phyloP scores from a whole-genome alignment of 2,329 filamentous ascomycete species.

The Stagonosporopsis vannaccii region DNA sequence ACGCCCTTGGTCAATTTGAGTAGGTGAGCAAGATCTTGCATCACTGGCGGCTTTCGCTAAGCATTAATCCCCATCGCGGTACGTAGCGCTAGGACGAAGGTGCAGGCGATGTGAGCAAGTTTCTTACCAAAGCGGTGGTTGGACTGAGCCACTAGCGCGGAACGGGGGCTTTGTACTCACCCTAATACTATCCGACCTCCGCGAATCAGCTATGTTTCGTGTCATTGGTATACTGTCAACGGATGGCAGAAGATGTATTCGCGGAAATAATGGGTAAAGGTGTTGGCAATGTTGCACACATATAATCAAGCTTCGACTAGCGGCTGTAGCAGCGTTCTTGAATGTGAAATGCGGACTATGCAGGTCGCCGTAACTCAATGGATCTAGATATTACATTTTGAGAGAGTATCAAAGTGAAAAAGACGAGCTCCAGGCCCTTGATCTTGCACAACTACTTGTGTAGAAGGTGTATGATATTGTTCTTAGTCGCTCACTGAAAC shows the following conservation, averaged over 20 bases:
- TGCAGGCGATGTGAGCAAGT: slow-evolving; percentile 42
- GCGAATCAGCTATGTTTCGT: neutral
- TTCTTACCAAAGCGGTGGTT: slow-evolving; percentile 35
- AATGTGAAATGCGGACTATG: neutral
- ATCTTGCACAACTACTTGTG: neutral
- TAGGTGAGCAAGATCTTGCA: slow-evolving; percentile 32
- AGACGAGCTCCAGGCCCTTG: slow-evolving; percentile 5
- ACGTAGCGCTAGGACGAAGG: slow-evolving; percentile 16
- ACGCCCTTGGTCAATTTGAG: slow-evolving; percentile 25
- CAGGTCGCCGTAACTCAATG: neutral
- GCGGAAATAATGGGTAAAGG: slow-evolving; percentile 2
- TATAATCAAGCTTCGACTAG: slow-evolving; percentile 31
- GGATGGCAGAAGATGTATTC: slow-evolving; percentile 1
- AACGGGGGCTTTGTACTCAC: slow-evolving; percentile 25
- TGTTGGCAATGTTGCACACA: neutral
- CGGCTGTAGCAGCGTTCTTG: slow-evolving; percentile 25
- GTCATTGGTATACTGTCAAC: slow-evolving; percentile 4
- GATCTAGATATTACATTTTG: neutral
- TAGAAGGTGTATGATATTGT: neutral
- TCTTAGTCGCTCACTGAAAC: neutral
- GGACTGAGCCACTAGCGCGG: slow-evolving; percentile 26
- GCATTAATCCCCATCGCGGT: slow-evolving; percentile 15
- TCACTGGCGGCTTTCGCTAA: slow-evolving; percentile 27
- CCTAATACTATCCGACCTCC: slow-evolving; percentile 11
- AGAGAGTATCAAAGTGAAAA: neutral